These are phyloP conservation scores for Epichloe glyceriae DNA, from an alignment of 2,329 filamentous ascomycete species.

Conservation along the genomic window DNA sequence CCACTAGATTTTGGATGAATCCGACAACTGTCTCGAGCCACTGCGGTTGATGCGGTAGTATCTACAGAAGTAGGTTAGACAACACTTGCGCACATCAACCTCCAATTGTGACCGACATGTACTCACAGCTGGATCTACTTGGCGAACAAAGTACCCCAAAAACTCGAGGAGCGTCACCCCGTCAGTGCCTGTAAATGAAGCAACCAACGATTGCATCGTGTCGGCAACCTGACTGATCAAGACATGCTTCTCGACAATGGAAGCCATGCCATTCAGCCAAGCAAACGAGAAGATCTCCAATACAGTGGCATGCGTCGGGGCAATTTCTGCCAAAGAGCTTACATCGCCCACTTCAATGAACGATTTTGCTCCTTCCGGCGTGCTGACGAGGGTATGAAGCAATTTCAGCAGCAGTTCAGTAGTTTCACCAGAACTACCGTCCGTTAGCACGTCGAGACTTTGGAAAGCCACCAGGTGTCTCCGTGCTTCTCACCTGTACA, in stretches of 20 bases:
- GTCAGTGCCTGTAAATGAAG: conserved; percentile 45
- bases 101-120: too few relatives aligned
- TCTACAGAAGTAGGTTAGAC: conserved; percentile 18
- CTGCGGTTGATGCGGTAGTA: conserved; percentile 32
- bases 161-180: conserved; percentile 46
- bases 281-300: conserved; percentile 43
- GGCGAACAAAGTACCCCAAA: conserved; percentile 37
- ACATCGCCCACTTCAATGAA: conserved; percentile 38
- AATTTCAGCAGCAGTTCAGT: conserved; percentile 41
- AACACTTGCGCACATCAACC: too few relatives aligned
- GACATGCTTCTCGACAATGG: conserved; percentile 15
- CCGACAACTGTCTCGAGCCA: conserved; percentile 38
- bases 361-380: conserved; percentile 33
- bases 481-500: conserved; percentile 32
- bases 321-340: conserved; percentile 42
- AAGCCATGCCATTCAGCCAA: conserved; percentile 38
- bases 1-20: conserved; percentile 40
- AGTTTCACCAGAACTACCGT: conserved; percentile 33
- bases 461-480: too few relatives aligned
- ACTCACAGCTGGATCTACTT: conserved; percentile 34
- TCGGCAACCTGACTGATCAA: conserved; percentile 30
- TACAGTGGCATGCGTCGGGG: conserved; percentile 37
- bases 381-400: conserved; percentile 41
- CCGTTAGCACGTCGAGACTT: too few relatives aligned
- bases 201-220: conserved; percentile 34